A percentile compares a stretch with the other conserved stretches of the same genome.
These are phyloP conservation scores for Galium porrigens DNA, from an alignment of 305 asterid species.

Conservation along the genomic window DNA sequence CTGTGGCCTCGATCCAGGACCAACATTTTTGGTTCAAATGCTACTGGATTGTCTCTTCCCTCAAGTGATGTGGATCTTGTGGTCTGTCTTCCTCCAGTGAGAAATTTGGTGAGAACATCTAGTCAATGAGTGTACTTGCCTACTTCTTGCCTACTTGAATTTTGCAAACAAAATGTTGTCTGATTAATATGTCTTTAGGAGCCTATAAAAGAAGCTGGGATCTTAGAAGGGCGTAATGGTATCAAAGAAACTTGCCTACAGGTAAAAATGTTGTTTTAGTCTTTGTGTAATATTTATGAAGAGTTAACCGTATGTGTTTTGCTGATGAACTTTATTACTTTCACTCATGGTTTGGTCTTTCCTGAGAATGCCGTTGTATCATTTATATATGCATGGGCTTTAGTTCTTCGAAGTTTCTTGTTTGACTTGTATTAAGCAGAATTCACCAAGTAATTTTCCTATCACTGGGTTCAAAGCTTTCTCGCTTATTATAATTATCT, in stretches of 20 bases:
- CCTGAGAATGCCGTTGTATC: not conserved
- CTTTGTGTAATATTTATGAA: not conserved
- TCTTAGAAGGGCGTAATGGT: slow-evolving; percentile 97
- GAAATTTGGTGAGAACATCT: slow-evolving; percentile 74
- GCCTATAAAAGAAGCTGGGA: slow-evolving; percentile 99
- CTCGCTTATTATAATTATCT: not conserved
- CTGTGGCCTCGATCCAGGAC: slow-evolving; percentile 99
- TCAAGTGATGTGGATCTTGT: slow-evolving; percentile 98
- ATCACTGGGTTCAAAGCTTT: not conserved
- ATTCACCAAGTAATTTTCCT: not conserved
- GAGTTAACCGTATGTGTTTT: not conserved
- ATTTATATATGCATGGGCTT: not conserved
- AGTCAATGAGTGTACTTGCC: slow-evolving; percentile 7
- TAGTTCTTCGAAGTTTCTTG: not conserved
- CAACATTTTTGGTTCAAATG: slow-evolving; percentile 79
- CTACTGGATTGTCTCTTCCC: slow-evolving; percentile 94
- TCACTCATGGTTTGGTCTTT: not conserved
- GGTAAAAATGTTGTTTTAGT: slow-evolving; percentile 32
- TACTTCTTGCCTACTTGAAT: not conserved
- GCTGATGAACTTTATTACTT: not conserved
- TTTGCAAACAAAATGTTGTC: slow-evolving; percentile 12
- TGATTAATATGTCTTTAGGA: slow-evolving; percentile 37
- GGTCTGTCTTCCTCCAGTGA: slow-evolving; percentile 94
- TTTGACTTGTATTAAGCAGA: not conserved
- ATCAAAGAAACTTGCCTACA: slow-evolving; percentile 97